These are phyloP conservation scores for Annulohypoxylon truncatum DNA, from an alignment of 2,329 filamentous ascomycete species.

Conservation along the genomic window DNA sequence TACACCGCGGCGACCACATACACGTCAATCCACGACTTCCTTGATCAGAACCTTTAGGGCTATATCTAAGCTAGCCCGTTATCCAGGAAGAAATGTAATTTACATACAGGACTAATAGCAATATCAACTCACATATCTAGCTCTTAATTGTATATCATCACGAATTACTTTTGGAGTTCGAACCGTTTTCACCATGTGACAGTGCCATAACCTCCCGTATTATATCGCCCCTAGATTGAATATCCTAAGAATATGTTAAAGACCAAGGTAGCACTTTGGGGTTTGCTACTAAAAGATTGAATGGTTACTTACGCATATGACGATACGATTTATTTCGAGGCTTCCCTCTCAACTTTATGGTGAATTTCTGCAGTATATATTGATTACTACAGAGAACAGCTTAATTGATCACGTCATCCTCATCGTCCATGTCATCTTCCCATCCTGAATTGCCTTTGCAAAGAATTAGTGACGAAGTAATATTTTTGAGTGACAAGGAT, in stretches of 20 bases:
- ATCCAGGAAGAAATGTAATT: neutral
- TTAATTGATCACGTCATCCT: conserved; percentile 3
- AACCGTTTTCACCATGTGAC: neutral
- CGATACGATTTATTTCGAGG: neutral
- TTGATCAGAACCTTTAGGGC: conserved; percentile 42
- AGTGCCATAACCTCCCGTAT: too few species aligned
- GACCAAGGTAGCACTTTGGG: too few species aligned
- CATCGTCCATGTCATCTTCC: neutral
- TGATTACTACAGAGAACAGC: neutral
- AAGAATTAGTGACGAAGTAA: neutral
- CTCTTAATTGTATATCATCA: neutral
- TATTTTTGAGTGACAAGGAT: neutral
- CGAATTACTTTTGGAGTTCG: neutral
- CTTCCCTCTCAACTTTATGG: neutral
- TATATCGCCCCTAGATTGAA: too few species aligned
- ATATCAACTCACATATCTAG: neutral
- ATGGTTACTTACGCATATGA: neutral
- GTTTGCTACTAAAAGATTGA: neutral
- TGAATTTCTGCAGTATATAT: neutral
- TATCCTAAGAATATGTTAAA: too few species aligned
- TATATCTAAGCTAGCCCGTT: neutral
- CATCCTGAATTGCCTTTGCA: neutral
- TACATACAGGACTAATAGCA: neutral
- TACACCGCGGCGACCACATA: conserved; percentile 53
- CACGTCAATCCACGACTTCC: conserved; percentile 54